phyloP scores from a whole-genome alignment of 768 basidiomycete genomes.

The Serendipita sp. region DNA sequence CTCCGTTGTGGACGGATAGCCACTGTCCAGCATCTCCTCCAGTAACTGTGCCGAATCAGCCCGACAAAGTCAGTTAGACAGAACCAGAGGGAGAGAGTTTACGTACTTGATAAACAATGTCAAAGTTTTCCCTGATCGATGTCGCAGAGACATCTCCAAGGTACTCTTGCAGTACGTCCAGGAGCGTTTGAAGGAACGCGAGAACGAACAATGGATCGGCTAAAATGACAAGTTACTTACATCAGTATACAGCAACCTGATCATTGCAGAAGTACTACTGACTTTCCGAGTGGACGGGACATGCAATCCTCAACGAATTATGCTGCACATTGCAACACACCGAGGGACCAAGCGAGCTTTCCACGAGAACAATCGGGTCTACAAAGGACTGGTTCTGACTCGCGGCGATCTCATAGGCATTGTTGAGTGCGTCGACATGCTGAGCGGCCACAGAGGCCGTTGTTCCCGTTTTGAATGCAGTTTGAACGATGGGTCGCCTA shows the following conservation, averaged over 20 bases:
- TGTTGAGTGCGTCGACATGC: slow-evolving; percentile 75
- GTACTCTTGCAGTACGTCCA: slow-evolving; percentile 73
- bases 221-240: slow-evolving; percentile 22
- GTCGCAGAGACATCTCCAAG: slow-evolving; percentile 71
- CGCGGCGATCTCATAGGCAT: slow-evolving; percentile 42
- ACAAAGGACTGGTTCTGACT: slow-evolving; percentile 28
- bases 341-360: slow-evolving; percentile 36
- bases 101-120: slow-evolving; percentile 81
- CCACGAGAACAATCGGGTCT: slow-evolving; percentile 62
- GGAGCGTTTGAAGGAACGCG: slow-evolving; percentile 72
- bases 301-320: slow-evolving; percentile 62
- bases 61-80: no score
- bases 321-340: slow-evolving; percentile 73
- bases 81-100: not conserved
- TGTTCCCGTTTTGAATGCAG: slow-evolving; percentile 60
- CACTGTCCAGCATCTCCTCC: slow-evolving; percentile 89
- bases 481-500: slow-evolving; percentile 67
- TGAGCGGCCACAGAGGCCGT: slow-evolving; percentile 65
- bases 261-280: slow-evolving; percentile 5
- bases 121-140: slow-evolving; percentile 80
- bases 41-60: slow-evolving; percentile 41
- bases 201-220: slow-evolving; percentile 86
- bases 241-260: not conserved
- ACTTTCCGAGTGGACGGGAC: slow-evolving; percentile 33
- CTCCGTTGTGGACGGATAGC: slow-evolving; percentile 83